These are phyloP conservation scores for Diaporthe citriasiana DNA, from an alignment of 2,329 filamentous ascomycete genomes.

Conservation along the genomic window DNA sequence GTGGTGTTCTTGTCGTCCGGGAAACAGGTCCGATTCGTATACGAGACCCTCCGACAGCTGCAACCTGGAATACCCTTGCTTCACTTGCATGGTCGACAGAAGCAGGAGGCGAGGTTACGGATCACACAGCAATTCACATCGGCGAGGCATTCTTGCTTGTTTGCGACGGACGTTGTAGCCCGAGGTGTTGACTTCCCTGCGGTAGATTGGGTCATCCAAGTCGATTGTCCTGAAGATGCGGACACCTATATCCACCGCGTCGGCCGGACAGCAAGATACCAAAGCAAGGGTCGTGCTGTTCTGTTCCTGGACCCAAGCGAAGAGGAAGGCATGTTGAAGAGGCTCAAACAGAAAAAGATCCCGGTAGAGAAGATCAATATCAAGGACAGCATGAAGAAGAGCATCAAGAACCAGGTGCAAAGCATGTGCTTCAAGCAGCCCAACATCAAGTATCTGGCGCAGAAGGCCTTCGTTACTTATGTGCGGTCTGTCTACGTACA, in stretches of 20 bases:
- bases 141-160: conserved; percentile 87
- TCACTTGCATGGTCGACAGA: conserved; percentile 94
- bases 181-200: conserved; percentile 95
- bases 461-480: conserved; percentile 96
- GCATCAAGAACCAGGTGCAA: conserved; percentile 86
- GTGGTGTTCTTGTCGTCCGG: conserved; percentile 95
- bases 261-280: conserved; percentile 93
- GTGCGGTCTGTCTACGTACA: conserved; percentile 87
- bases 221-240: conserved; percentile 96
- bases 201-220: conserved; percentile 98
- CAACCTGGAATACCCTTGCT: conserved; percentile 94
- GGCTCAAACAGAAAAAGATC: conserved; percentile 90
- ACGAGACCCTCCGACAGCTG: conserved; percentile 91
- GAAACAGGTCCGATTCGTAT: conserved; percentile 96
- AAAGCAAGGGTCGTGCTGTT: conserved; percentile 88
- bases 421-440: conserved; percentile 97
- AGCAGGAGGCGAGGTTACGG: conserved; percentile 88
- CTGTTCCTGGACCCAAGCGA: conserved; percentile 94
- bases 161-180: conserved; percentile 95
- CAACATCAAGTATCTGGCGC: conserved; percentile 92
- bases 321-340: conserved; percentile 89
- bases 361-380: conserved; percentile 89
- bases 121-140: conserved; percentile 87
- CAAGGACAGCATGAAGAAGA: conserved; percentile 89
- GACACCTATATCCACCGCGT: conserved; percentile 99